A percentile compares a stretch with the other conserved stretches of the same genome.
Conservation (phyloP, 495 filamentous ascomycete genomes). For the Hypoxylon lenormandii region DNA sequence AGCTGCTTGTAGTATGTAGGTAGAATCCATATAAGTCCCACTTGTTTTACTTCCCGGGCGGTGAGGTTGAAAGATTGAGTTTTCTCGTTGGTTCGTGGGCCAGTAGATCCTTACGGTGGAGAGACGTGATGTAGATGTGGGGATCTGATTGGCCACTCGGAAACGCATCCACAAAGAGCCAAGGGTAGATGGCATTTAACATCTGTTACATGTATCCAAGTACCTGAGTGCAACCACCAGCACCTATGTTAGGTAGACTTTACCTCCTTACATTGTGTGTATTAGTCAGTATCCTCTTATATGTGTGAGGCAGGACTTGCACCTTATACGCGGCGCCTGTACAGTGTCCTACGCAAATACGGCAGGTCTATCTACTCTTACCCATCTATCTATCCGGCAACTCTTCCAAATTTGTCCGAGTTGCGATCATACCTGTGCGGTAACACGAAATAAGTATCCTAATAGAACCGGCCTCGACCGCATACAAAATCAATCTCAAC, state of each 20-base stretch:
- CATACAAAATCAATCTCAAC: background rate
- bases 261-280: too few relatives aligned
- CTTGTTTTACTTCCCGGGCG: constrained; percentile 38
- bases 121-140: constrained; percentile 42
- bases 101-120: constrained; percentile 41
- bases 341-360: background rate
- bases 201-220: background rate
- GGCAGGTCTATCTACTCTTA: background rate
- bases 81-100: constrained; percentile 28
- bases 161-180: background rate
- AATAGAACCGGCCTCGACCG: background rate
- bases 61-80: constrained; percentile 34
- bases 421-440: background rate
- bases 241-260: too few relatives aligned
- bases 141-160: constrained; percentile 32
- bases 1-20: too few relatives aligned
- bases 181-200: background rate
- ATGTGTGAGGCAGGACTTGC: too few relatives aligned
- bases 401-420: background rate
- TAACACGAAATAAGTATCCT: background rate
- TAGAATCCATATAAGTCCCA: constrained; percentile 12
- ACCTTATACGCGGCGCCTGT: too few relatives aligned
- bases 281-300: too few relatives aligned
- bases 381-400: background rate
- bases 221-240: background rate